Conservation (phyloP, 352 stramenopile genomes). For the Globisporangium splendens region DNA sequence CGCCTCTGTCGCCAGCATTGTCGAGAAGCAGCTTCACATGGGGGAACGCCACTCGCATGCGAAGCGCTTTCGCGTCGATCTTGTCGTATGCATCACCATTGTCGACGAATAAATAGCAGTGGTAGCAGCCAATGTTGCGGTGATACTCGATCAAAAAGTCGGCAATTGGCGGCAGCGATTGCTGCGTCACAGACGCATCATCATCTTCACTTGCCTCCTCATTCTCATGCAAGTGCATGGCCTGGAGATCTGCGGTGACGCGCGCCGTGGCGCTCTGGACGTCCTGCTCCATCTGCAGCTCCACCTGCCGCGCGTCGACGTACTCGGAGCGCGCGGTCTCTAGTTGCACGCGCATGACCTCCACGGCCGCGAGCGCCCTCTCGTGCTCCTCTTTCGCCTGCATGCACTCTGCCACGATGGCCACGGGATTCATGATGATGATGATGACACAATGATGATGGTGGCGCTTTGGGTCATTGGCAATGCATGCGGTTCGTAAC, state of each 20-base stretch:
- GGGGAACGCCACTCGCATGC: conserved; percentile 37
- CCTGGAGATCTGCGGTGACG: conserved; percentile 5
- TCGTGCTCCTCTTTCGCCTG: conserved; percentile 37
- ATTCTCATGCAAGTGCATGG: conserved; percentile 7
- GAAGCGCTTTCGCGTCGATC: conserved; percentile 23
- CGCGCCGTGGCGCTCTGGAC: conserved; percentile 5
- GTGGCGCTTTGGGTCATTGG: no score
- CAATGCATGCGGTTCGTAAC: no score
- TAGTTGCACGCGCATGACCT: conserved; percentile 16
- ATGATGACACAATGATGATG: no score
- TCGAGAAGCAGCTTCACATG: conserved; percentile 26
- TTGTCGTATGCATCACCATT: conserved; percentile 9
- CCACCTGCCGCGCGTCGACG: conserved; percentile 18
- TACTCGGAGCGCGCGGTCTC: conserved; percentile 26
- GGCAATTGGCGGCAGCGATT: conserved; percentile 10
- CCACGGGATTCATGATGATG: conserved; percentile 4
- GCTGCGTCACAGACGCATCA: no score
- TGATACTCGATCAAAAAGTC: conserved; percentile 68
- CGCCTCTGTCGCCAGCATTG: no score
- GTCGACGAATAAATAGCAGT: conserved; percentile 53
- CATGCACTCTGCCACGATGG: conserved; percentile 31
- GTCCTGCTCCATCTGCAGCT: conserved; percentile 16
- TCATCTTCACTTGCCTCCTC: neutral
- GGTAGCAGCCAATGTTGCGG: conserved; percentile 80
- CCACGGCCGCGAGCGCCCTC: conserved; percentile 25